These are phyloP conservation scores for Cucurbita moschata DNA, from an alignment of 306 rosid species.

Conservation along the genomic window DNA sequence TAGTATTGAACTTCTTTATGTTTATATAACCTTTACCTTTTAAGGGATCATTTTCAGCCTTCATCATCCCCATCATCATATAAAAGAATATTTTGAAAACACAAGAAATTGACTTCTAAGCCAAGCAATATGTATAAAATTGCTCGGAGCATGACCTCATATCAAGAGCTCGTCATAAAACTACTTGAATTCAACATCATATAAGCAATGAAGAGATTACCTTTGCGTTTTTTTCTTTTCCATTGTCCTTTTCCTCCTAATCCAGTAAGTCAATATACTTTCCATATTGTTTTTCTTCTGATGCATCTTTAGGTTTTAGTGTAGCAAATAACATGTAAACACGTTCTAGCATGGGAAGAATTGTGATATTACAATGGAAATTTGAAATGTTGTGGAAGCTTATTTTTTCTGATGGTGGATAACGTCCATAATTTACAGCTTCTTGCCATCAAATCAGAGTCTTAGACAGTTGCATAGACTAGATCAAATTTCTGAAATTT, in stretches of 20 bases:
- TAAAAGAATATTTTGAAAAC: not conserved
- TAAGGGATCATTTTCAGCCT: not conserved
- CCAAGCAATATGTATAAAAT: not conserved
- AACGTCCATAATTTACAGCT: not conserved
- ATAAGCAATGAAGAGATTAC: not conserved
- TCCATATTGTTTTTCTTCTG: not conserved
- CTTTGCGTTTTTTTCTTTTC: not conserved
- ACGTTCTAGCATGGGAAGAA: not conserved
- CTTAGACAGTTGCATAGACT: not conserved
- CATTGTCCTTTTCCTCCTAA: not conserved
- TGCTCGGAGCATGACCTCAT: not conserved
- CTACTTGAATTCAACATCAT: not conserved
- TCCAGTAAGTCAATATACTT: not conserved
- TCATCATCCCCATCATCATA: not conserved
- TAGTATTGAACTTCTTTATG: not conserved
- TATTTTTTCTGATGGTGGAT: not conserved
- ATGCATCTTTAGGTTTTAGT: not conserved
- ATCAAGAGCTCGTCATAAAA: not conserved
- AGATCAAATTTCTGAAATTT: not conserved
- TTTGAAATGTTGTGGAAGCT: not conserved
- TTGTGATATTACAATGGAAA: not conserved
- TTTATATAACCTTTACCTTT: not conserved
- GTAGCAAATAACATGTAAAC: constrained; percentile 2
- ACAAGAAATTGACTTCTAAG: not conserved
- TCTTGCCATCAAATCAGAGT: not conserved